Evolutionary conservation across 306 rosid species (phyloP), one percentile per base, ranked within the genome.

Genomic region (Vicia villosa): DNA sequence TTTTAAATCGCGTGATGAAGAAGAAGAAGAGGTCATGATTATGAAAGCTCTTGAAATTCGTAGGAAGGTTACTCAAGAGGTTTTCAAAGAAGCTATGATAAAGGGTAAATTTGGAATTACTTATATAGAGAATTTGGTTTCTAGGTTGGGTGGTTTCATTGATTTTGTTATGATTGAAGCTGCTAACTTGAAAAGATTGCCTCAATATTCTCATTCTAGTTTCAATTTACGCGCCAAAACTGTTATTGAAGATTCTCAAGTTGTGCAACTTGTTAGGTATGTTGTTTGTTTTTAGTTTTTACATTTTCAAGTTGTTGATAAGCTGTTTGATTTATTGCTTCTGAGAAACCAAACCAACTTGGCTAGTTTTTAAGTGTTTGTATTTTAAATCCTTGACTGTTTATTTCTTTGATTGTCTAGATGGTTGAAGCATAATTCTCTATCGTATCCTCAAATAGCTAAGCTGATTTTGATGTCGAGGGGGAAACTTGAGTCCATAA

Each of bases 351-450:
- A 13, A 54, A 54, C 15, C 16, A 21, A 20, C 10, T 50, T 50
- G n/a, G n/a, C n/a, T n/a, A n/a, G n/a, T n/a, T n/a, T 5, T 67
- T 5, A 64, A 66, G 69, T 82, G 55, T 22, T 72, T 42, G 30
- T 57, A 47, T 55, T 16, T 68, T n/a, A n/a, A n/a, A n/a, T n/a
- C n/a, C n/a, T n/a, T 68, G 72, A 69, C 75, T 81, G 20, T 83
- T 24, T 32, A 3, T 69, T 68, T 72, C 58, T 60, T 50, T 14
- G 50, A 19, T 78, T 70, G 20, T 69, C 11, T 68, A 93, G 97
- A 90, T 93, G 98, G 98, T 77, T 93, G 91, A 93, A 93, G 85
- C 97, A 90, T 70, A 88, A 93, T 72, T 70, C 90, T 41, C 67
- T 93, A 61, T 86, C 97, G 4, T 88, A 86, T 86, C 90, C 95